Conservation (phyloP, 192 early-diverging fungal genomes). For the Backusella luteola region DNA sequence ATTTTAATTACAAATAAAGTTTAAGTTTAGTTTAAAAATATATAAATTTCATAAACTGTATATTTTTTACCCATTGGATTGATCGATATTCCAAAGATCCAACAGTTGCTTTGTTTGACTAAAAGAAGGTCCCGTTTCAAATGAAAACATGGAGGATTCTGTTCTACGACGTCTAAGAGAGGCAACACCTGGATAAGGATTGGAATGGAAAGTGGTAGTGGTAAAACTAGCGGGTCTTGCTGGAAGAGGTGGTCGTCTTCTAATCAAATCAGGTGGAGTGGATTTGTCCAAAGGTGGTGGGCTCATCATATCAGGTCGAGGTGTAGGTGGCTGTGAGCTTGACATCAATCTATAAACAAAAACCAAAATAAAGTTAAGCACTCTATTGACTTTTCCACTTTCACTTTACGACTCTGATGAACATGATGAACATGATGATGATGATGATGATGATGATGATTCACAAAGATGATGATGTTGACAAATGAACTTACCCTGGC, state of each 20-base stretch:
- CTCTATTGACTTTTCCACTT: not conserved
- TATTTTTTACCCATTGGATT: slow-evolving; percentile 43
- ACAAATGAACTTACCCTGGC: slow-evolving; percentile 6
- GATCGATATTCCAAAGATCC: slow-evolving; percentile 66
- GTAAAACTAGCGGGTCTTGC: slow-evolving; percentile 22
- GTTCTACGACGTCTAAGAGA: slow-evolving; percentile 39
- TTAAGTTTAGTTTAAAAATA: not conserved
- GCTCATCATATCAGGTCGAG: slow-evolving; percentile 25
- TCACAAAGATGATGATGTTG: not conserved
- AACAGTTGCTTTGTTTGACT: slow-evolving; percentile 60
- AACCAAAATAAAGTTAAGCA: not conserved
- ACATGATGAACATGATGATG: not conserved
- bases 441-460: not conserved
- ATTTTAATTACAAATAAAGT: not conserved
- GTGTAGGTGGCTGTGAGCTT: slow-evolving; percentile 31
- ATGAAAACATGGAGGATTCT: slow-evolving; percentile 41
- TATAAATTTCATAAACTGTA: not conserved
- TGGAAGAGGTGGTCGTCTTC: slow-evolving; percentile 18
- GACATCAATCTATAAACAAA: slow-evolving; percentile 15
- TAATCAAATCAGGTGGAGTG: slow-evolving; percentile 14
- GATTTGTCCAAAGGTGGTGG: slow-evolving; percentile 11
- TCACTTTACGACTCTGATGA: not conserved
- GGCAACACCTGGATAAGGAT: slow-evolving; percentile 22
- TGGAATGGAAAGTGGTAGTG: slow-evolving; percentile 22
- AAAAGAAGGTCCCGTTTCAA: slow-evolving; percentile 71